phyloP scores from a whole-genome alignment of 169 alveolate species.

The Eimeria nieschulzi region DNA sequence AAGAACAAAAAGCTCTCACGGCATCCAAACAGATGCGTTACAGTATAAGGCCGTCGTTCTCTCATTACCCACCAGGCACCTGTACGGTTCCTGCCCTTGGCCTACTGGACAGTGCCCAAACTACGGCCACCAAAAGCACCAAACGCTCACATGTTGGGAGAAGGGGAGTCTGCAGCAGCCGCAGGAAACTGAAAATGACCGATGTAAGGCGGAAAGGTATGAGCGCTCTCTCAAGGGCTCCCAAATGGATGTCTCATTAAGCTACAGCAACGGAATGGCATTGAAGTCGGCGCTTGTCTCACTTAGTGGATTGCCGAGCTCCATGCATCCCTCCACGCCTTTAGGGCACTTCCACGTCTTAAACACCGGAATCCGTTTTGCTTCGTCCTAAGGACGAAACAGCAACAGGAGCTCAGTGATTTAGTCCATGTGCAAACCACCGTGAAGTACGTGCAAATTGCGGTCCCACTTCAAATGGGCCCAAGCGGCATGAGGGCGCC shows the following conservation, averaged over 20 bases:
- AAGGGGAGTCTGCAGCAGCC: conserved; percentile 61
- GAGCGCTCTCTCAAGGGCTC: too few species aligned
- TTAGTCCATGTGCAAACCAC: not conserved
- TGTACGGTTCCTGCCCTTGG: too few species aligned
- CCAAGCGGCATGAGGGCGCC: not conserved
- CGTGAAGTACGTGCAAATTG: not conserved
- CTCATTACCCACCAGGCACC: too few species aligned
- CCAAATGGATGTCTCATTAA: too few species aligned
- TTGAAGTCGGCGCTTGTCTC: not conserved
- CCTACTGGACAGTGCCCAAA: too few species aligned
- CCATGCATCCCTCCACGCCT: conserved; percentile 55
- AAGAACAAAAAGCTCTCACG: not conserved
- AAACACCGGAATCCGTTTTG: conserved; percentile 64
- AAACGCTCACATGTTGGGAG: conserved; percentile 44
- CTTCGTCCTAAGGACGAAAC: conserved; percentile 57
- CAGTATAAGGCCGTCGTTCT: too few species aligned
- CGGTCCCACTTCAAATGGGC: not conserved
- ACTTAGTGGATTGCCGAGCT: conserved; percentile 72
- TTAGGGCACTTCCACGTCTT: conserved; percentile 66
- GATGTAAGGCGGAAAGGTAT: not conserved
- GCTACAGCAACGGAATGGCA: too few species aligned
- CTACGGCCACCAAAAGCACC: too few species aligned
- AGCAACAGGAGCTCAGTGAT: not conserved
- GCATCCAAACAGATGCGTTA: too few species aligned
- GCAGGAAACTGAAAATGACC: not conserved